Evolutionary conservation across 176 grass and related monocot species (phyloP), one percentile per base, ranked within the genome.

Genomic region (Avena atlantica): DNA sequence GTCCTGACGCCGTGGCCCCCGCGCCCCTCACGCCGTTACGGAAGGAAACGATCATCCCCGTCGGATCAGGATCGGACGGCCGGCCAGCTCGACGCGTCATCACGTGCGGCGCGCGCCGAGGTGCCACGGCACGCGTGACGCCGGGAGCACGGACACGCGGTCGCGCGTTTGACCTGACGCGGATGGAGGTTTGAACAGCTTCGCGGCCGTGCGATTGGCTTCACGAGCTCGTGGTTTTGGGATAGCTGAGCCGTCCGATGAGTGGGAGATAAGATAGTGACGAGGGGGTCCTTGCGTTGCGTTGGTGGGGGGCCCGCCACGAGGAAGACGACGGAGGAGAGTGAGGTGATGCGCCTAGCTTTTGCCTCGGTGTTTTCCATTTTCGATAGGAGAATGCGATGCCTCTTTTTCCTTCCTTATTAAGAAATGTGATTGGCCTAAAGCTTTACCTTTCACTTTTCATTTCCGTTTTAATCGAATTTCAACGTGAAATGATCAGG

Each of bases 161-260:
- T 84, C 71, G 31, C 53, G 29, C 53, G 12, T 93, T 83, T 88
- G 92, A 93, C 86, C 78, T 70, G 59, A 88, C 88, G 82, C 85
- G 78, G 81, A 80, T 11, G 61, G 20, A 12, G 53, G 2, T 34
- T 88, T 62, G 79, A 89, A 86, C 24, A 47, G 6, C 0, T 16
- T 0, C 0, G 0, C 0, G 0, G 11, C 51, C 83, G 82, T 86
- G 19, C 8, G 82, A 88, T 93, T 58, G 56, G 48, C 48, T 13
- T 5, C 5, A 10, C 14, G 25, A 12, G 7, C 40, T 31, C 5
- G 16, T 17, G 42, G 37, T 27, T 47, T 47, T 8, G 70, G 55
- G 21, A 56, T 2, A 3, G 7, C 4, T 21, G 59, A 70, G 44
- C 71, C 78, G 72, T 86, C 84, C 72, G 84, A 63, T 78, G 27